A percentile compares a stretch with the other conserved stretches of the same genome.
phyloP scores from a whole-genome alignment of 2,329 filamentous ascomycete species.

The Claviceps pusilla region DNA sequence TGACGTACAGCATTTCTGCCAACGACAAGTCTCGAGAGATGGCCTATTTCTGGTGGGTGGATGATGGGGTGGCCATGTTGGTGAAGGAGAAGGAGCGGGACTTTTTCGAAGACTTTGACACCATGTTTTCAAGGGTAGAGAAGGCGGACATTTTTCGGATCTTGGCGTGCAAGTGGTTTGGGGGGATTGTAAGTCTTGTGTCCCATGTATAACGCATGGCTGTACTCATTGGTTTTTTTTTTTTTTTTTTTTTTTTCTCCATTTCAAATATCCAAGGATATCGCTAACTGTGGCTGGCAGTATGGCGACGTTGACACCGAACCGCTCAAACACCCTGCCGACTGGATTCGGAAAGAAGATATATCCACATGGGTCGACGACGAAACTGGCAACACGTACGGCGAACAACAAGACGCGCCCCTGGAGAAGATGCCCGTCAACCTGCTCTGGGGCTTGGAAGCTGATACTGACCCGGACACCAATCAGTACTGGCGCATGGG shows the following conservation, averaged over 20 bases:
- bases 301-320: slow-evolving; percentile 14
- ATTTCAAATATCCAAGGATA: neutral
- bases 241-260: neutral
- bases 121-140: slow-evolving; percentile 10
- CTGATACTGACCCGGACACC: slow-evolving; percentile 11
- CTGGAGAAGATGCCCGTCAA: slow-evolving; percentile 8
- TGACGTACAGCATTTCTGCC: slow-evolving; percentile 5
- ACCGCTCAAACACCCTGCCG: slow-evolving; percentile 10
- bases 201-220: neutral
- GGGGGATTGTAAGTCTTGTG: slow-evolving; percentile 11
- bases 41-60: slow-evolving; percentile 14
- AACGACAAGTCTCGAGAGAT: slow-evolving; percentile 6
- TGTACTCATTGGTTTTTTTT: neutral
- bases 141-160: slow-evolving; percentile 12
- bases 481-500: slow-evolving; percentile 14
- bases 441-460: slow-evolving; percentile 12
- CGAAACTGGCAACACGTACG: slow-evolving; percentile 8
- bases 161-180: slow-evolving; percentile 11
- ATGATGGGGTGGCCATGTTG: slow-evolving; percentile 9
- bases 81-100: slow-evolving; percentile 9
- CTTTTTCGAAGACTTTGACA: slow-evolving; percentile 7
- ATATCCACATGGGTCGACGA: slow-evolving; percentile 9
- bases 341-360: slow-evolving; percentile 10
- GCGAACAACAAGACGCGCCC: neutral
- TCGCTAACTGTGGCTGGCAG: neutral